phyloP scores from a whole-genome alignment of 495 filamentous ascomycete genomes.

The Aspergillus asperescens region DNA sequence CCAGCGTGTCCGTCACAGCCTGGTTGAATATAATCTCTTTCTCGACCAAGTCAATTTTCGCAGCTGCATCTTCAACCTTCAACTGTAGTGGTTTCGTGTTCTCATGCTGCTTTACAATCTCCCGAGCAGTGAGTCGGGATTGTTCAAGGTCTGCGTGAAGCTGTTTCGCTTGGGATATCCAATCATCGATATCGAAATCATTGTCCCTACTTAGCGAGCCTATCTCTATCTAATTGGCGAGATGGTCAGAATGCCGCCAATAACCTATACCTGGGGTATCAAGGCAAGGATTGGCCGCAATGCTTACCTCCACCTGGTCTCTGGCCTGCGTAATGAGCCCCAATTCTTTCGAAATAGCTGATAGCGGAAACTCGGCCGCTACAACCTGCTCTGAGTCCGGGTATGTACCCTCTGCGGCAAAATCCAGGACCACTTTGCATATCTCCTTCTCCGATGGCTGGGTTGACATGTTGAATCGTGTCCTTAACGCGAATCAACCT shows the following conservation, averaged over 20 bases:
- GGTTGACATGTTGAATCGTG: constrained; percentile 25
- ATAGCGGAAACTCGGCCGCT: constrained; percentile 54
- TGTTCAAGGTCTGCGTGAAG: constrained; percentile 76
- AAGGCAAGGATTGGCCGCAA: background rate
- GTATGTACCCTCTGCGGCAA: constrained; percentile 64
- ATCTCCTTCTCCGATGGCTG: constrained; percentile 38
- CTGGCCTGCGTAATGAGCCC: constrained; percentile 60
- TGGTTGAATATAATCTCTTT: constrained; percentile 74
- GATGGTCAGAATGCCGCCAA: background rate
- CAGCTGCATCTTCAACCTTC: constrained; percentile 58
- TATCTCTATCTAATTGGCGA: constrained; percentile 55
- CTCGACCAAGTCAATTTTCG: constrained; percentile 64
- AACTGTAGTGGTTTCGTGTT: constrained; percentile 54
- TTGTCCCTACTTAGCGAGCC: constrained; percentile 65
- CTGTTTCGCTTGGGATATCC: constrained; percentile 76
- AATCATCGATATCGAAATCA: constrained; percentile 71
- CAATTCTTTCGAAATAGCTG: constrained; percentile 57
- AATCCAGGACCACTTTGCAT: constrained; percentile 64
- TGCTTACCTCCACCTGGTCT: constrained; percentile 60
- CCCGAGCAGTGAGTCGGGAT: constrained; percentile 63
- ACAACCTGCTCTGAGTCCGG: constrained; percentile 67
- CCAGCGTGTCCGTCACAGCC: constrained; percentile 57
- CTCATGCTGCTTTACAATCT: constrained; percentile 69
- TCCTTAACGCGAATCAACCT: background rate
- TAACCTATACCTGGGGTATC: background rate